Conservation (phyloP, 345 rosid species). For the Eucalyptus pauciflora region DNA sequence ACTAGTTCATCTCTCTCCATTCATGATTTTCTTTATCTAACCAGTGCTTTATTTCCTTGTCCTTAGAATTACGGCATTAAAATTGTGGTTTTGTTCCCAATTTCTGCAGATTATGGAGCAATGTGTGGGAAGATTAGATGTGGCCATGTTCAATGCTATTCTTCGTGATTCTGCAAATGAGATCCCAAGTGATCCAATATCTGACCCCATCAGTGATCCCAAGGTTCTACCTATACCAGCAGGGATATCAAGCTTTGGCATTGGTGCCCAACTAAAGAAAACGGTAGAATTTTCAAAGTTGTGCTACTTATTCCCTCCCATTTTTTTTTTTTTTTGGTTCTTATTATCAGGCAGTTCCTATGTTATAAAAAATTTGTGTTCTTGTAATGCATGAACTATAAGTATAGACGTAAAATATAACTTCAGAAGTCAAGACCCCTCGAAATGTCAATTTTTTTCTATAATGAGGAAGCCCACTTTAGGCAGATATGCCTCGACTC, state of each 20-base stretch:
- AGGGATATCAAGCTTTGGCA: conserved; percentile 75
- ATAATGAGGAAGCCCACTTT: neutral
- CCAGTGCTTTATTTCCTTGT: neutral
- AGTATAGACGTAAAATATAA: neutral
- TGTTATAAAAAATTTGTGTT: neutral
- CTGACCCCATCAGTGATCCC: conserved; percentile 76
- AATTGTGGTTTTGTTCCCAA: neutral
- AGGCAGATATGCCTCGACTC: neutral
- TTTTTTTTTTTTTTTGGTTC: neutral
- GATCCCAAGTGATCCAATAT: conserved; percentile 86
- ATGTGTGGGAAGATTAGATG: conserved; percentile 86
- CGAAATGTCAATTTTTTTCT: neutral
- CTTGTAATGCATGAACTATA: neutral
- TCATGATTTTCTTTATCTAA: neutral
- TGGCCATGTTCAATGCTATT: conserved; percentile 95
- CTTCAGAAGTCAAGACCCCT: neutral
- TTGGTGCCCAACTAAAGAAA: conserved; percentile 86
- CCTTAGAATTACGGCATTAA: neutral
- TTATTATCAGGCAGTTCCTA: neutral
- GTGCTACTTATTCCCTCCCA: neutral
- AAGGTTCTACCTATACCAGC: conserved; percentile 81
- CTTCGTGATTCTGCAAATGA: conserved; percentile 84
- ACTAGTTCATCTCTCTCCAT: neutral
- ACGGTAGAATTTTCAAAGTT: conserved; percentile 24
- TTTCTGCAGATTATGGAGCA: conserved; percentile 72